Evolutionary conservation across 768 basidiomycete species (phyloP).

Genomic region (Sistotremastrum niveocremeum): DNA sequence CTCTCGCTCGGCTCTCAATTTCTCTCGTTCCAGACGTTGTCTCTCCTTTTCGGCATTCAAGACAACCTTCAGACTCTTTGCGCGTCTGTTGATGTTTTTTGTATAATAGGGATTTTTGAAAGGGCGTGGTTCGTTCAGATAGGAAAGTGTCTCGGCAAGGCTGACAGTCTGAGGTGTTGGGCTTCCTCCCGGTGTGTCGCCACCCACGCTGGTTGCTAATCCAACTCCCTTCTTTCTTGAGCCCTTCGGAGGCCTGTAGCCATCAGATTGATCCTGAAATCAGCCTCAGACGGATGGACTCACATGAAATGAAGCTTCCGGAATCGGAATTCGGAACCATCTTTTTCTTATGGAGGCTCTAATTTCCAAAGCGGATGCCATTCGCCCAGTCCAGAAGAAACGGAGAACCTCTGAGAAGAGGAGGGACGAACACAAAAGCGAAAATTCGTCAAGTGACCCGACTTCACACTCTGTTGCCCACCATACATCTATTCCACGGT

Average conservation of each 20-base stretch:
- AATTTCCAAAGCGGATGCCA: conserved; percentile 53
- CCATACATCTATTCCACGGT: conserved; percentile 52
- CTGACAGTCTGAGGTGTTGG: no score
- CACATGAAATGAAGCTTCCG: no score
- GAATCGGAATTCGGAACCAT: no score
- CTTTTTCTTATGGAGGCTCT: conserved; percentile 47
- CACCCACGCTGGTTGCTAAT: no score
- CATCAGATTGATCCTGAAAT: no score
- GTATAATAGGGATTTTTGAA: conserved; percentile 66
- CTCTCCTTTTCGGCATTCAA: conserved; percentile 68
- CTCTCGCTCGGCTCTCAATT: conserved; percentile 33
- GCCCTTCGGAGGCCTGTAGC: no score
- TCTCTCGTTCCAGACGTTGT: conserved; percentile 54
- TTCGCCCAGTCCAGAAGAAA: conserved; percentile 31
- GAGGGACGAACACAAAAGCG: conserved; percentile 13
- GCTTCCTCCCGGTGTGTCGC: no score
- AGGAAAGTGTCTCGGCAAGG: conserved; percentile 62
- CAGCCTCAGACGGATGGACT: no score
- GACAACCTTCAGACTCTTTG: conserved; percentile 71
- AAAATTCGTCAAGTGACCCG: conserved; percentile 25
- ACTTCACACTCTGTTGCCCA: conserved; percentile 44
- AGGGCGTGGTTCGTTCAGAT: conserved; percentile 51
- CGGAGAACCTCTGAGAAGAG: conserved; percentile 1
- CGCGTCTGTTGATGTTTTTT: conserved; percentile 57
- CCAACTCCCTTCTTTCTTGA: no score